Percentiles rank a stretch among this genome's conserved stretches.
phyloP scores from a whole-genome alignment of 768 basidiomycete species.

The Mrakia gelida region DNA sequence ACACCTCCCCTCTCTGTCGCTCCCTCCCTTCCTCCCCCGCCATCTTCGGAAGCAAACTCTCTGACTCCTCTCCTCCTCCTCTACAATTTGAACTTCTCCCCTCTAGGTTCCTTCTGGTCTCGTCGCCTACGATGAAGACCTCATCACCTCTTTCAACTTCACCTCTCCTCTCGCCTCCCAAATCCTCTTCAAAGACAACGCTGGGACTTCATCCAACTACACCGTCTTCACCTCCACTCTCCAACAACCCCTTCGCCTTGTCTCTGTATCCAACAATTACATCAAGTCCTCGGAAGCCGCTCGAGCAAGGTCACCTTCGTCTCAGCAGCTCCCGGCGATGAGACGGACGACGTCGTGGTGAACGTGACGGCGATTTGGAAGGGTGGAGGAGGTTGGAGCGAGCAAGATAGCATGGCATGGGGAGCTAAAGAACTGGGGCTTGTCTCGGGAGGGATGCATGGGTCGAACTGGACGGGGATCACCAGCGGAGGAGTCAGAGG shows the following conservation, averaged over 20 bases:
- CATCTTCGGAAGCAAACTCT: conserved; percentile 84
- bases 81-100: neutral
- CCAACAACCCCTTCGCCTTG: neutral
- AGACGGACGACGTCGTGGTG: neutral
- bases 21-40: conserved; percentile 63
- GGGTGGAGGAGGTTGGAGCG: neutral
- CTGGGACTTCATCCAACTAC: neutral
- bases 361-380: neutral
- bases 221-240: neutral
- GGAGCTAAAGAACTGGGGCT: neutral
- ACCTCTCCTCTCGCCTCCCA: neutral
- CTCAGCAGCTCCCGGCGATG: neutral
- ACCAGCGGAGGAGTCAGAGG: neutral
- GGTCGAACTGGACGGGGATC: neutral
- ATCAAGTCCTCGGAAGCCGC: neutral
- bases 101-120: neutral
- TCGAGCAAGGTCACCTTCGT: neutral
- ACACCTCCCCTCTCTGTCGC: conserved; percentile 67
- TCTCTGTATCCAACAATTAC: neutral
- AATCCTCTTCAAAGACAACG: neutral
- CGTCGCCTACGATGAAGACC: neutral
- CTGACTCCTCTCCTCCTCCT: conserved; percentile 68
- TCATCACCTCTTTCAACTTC: neutral
- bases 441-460: neutral
- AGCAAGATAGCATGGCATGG: neutral